phyloP scores from a whole-genome alignment of 345 rosid genomes.

The Odontarrhena argentea region DNA sequence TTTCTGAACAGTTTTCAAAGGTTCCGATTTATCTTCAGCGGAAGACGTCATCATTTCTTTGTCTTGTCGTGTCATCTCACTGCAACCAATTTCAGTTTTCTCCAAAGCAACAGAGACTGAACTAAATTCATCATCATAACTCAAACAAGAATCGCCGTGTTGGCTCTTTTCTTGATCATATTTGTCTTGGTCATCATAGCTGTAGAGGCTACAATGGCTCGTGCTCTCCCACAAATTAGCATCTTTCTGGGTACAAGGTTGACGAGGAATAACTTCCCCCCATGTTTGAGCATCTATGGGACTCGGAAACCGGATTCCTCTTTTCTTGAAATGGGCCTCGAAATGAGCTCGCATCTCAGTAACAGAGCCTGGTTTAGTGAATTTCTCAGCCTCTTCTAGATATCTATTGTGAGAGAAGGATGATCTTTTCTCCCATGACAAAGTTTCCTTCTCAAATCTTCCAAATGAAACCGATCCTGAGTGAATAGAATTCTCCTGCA shows the following conservation, averaged over 20 bases:
- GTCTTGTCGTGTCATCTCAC: background rate
- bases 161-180: slow-evolving; percentile 33
- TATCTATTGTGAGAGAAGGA: slow-evolving; percentile 86
- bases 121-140: slow-evolving; percentile 35
- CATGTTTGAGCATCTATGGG: slow-evolving; percentile 45
- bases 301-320: slow-evolving; percentile 52
- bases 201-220: slow-evolving; percentile 23
- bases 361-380: slow-evolving; percentile 80
- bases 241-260: slow-evolving; percentile 39
- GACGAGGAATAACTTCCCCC: slow-evolving; percentile 35
- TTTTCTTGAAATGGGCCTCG: slow-evolving; percentile 83
- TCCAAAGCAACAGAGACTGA: slow-evolving; percentile 25
- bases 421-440: slow-evolving; percentile 84
- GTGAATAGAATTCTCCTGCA: slow-evolving; percentile 68
- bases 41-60: background rate
- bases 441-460: slow-evolving; percentile 73
- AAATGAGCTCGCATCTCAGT: slow-evolving; percentile 79
- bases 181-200: slow-evolving; percentile 10
- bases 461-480: slow-evolving; percentile 93
- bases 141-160: slow-evolving; percentile 39
- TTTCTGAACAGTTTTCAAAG: slow-evolving; percentile 5
- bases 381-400: slow-evolving; percentile 85
- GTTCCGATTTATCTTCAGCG: slow-evolving; percentile 6
- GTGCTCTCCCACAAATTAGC: slow-evolving; percentile 32
- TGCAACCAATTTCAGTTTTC: background rate